phyloP scores from a whole-genome alignment of 345 rosid genomes.

The Raphanus sativus region DNA sequence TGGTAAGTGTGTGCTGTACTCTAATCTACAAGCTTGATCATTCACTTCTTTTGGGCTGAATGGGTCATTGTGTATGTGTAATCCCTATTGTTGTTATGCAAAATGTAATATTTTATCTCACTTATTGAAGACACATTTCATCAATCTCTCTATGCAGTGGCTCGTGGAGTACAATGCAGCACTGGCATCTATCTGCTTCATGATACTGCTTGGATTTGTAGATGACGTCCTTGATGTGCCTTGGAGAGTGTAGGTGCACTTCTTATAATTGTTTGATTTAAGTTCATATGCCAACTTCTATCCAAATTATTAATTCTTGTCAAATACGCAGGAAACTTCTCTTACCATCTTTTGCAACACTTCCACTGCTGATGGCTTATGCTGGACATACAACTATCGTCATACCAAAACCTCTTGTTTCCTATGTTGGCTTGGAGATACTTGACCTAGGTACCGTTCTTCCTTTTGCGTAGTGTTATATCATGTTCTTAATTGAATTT shows the following conservation, averaged over 20 bases:
- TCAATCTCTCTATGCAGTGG: slow-evolving; percentile 89
- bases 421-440: slow-evolving; percentile 73
- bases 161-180: slow-evolving; percentile 98
- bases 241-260: slow-evolving; percentile 95
- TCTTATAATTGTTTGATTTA: slow-evolving; percentile 17
- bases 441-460: slow-evolving; percentile 75
- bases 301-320: slow-evolving; percentile 8
- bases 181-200: slow-evolving; percentile 90
- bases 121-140: slow-evolving; percentile 1
- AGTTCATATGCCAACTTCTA: background rate
- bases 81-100: background rate
- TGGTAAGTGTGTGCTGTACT: slow-evolving; percentile 48
- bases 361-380: slow-evolving; percentile 96
- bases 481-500: background rate
- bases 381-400: slow-evolving; percentile 97
- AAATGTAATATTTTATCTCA: too few species aligned
- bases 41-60: background rate
- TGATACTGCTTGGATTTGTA: slow-evolving; percentile 91
- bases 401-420: slow-evolving; percentile 85
- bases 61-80: background rate
- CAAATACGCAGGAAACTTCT: slow-evolving; percentile 66
- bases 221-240: slow-evolving; percentile 98
- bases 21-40: background rate
- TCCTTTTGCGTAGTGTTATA: background rate
- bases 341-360: slow-evolving; percentile 91